Evolutionary conservation across 768 basidiomycete genomes (phyloP), one percentile per base, ranked within the genome.

Genomic region (Boletus sp.): DNA sequence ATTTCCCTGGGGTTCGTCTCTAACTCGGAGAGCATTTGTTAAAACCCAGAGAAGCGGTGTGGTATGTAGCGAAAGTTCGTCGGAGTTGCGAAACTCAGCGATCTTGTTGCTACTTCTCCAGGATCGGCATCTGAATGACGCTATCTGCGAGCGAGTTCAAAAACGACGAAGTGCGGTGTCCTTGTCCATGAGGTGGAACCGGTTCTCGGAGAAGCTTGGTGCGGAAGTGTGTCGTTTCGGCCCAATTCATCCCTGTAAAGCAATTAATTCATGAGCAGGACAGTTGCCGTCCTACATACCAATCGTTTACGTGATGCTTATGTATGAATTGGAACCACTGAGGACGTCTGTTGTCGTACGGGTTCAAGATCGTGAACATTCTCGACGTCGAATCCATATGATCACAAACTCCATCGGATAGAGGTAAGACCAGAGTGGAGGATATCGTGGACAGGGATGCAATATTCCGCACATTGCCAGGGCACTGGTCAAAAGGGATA

Each of bases 1-100:
- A 55, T 40, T 25, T 69, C 71, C 0, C 61, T 55, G 1, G 73
- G 71, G 0, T 57, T 51, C 4, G 63, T 54, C 7, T 71, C 63
- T n/a, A n/a, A n/a, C n/a, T n/a, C n/a, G n/a, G 11, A 21, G 21
- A 13, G 3, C 13, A 21, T 21, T 21, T 2, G 21, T 11, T 40
- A 11, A 40, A 40, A 21, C 11, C 13, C 19, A 11, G 13, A 21
- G 39, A 40, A 40, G 39, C 7, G 13, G 5, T 21, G 19, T 40
- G 19, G 21, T 23, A 21, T 14, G 21, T 7, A 9, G 41, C 23
- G 41, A 42, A 42, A 17, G 15, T 15, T 25, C 21, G n/a, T 46
- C 45, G 45, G 44, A 45, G 44, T 45, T 46, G 45, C 8, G 30
- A 46, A 46, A 33, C 45, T 46, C 45, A 46, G 45, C 45, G 45